A percentile compares a stretch with the other conserved stretches of the same genome.
Conservation (phyloP, 2,329 filamentous ascomycete species). For the Exophiala lecanii-corni region DNA sequence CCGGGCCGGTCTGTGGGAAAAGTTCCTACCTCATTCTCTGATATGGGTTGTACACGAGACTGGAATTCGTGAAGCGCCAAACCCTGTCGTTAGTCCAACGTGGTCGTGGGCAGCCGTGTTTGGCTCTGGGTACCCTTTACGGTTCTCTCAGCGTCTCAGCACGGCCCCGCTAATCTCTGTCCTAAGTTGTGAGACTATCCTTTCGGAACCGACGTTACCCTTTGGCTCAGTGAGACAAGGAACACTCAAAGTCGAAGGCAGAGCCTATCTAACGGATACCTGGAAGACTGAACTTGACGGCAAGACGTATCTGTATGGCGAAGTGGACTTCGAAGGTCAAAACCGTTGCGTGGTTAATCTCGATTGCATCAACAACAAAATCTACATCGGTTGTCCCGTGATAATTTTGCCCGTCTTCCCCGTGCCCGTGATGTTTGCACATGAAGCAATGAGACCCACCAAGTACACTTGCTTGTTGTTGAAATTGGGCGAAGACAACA, state of each 20-base stretch:
- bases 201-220: not conserved
- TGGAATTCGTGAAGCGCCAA: not conserved
- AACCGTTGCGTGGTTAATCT: not conserved
- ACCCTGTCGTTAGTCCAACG: not conserved
- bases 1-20: not conserved
- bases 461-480: slow-evolving; percentile 1
- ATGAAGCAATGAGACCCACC: not conserved
- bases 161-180: not conserved
- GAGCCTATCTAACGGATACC: not conserved
- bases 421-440: not conserved
- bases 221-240: not conserved
- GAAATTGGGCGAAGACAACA: not conserved
- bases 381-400: not conserved
- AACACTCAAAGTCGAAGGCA: not conserved
- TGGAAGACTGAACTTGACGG: not conserved
- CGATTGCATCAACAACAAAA: not conserved
- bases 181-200: not conserved
- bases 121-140: not conserved
- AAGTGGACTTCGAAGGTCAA: not conserved
- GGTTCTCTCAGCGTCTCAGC: not conserved
- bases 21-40: not conserved
- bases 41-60: not conserved
- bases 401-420: not conserved
- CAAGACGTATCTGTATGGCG: not conserved
- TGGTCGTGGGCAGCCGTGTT: not conserved